phyloP scores from a whole-genome alignment of 371 early-diverging fungal species.

The Rhizomucor miehei region DNA sequence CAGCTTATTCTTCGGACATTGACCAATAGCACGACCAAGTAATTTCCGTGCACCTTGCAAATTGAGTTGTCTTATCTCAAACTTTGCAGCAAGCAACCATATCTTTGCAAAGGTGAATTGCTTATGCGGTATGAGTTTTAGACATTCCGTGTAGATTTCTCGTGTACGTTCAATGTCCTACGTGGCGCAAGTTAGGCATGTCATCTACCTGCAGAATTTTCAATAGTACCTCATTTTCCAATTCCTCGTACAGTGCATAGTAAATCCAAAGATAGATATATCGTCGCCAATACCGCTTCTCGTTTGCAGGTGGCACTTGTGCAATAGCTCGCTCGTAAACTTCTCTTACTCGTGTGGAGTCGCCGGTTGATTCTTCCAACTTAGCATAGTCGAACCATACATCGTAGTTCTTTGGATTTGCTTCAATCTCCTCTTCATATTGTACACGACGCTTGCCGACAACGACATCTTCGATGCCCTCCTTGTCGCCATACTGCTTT shows the following conservation, averaged over 20 bases:
- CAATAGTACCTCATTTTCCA: conserved; percentile 60
- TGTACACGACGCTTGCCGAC: conserved; percentile 82
- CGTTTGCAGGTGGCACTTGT: conserved; percentile 79
- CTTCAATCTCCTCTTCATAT: conserved; percentile 83
- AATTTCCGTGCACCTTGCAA: conserved; percentile 76
- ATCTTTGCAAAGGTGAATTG: conserved; percentile 95
- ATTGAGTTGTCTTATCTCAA: conserved; percentile 82
- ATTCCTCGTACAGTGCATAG: conserved; percentile 95
- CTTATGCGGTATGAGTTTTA: conserved; percentile 90
- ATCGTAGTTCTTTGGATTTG: conserved; percentile 88
- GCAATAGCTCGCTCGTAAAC: conserved; percentile 95
- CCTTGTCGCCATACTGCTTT: conserved; percentile 89
- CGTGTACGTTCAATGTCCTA: conserved; percentile 81
- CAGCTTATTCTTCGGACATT: conserved; percentile 77
- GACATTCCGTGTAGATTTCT: conserved; percentile 81
- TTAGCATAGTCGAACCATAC: conserved; percentile 94
- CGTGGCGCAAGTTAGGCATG: not conserved
- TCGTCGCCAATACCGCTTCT: conserved; percentile 94
- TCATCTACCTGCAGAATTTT: not conserved
- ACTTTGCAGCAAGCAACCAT: conserved; percentile 91
- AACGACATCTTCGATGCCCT: conserved; percentile 89
- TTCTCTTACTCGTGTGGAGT: conserved; percentile 77
- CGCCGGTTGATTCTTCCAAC: conserved; percentile 83
- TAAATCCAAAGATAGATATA: conserved; percentile 98
- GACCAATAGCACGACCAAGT: conserved; percentile 85